Percentiles rank a stretch among this genome's conserved stretches.
Conservation (phyloP, 768 basidiomycete species). For the Obba rivulosa region DNA sequence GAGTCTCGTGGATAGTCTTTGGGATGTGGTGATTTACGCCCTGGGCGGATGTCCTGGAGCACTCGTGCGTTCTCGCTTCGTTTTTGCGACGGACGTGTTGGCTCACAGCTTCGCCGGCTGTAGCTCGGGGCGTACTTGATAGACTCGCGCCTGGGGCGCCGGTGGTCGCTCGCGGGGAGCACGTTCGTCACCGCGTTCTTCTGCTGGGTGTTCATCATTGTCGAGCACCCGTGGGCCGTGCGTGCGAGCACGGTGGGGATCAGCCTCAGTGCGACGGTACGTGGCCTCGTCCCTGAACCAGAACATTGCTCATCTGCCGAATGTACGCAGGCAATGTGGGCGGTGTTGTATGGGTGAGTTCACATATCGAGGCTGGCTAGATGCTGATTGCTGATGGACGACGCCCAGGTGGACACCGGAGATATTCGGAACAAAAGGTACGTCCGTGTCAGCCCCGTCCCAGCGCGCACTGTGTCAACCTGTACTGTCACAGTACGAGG, state of each 20-base stretch:
- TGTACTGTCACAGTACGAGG: constrained; percentile 55
- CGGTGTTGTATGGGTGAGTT: constrained; percentile 70
- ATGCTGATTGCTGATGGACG: not conserved
- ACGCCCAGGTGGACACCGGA: constrained; percentile 70
- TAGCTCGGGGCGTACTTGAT: constrained; percentile 86
- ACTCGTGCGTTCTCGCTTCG: constrained; percentile 43
- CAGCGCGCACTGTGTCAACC: not conserved
- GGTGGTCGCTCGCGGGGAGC: constrained; percentile 67
- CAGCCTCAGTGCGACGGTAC: constrained; percentile 67
- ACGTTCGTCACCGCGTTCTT: constrained; percentile 74
- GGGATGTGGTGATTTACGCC: constrained; percentile 86
- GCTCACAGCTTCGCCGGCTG: not conserved
- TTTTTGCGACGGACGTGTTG: not conserved
- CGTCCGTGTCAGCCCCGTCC: constrained; percentile 2
- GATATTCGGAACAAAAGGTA: constrained; percentile 76
- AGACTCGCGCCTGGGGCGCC: constrained; percentile 62
- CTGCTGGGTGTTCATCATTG: constrained; percentile 64
- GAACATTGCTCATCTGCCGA: not conserved
- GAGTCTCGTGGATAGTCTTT: constrained; percentile 57
- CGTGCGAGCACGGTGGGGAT: constrained; percentile 71
- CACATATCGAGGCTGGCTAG: not conserved
- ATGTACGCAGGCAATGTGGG: constrained; percentile 66
- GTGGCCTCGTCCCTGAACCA: constrained; percentile 12
- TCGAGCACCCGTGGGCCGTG: constrained; percentile 51
- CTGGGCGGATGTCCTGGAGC: constrained; percentile 83